These are phyloP conservation scores for Fusarium sp. DNA, from an alignment of 2,329 filamentous ascomycete genomes.

Conservation along the genomic window DNA sequence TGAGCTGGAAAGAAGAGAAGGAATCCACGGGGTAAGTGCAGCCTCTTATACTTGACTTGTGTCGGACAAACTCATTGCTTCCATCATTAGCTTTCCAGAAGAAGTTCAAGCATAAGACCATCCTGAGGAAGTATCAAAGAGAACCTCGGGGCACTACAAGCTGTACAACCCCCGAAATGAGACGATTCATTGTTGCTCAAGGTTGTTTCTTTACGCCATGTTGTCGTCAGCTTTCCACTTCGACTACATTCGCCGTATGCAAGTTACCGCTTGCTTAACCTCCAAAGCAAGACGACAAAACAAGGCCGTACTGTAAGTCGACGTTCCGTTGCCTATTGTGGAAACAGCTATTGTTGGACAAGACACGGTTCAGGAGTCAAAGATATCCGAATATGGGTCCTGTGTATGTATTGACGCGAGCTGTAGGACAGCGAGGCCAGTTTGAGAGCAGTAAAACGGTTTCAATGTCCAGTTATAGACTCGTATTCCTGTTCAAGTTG, in stretches of 20 bases:
- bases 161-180: conserved; percentile 3
- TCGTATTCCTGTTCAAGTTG: not conserved
- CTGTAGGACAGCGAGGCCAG: conserved; percentile 12
- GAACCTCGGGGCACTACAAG: conserved; percentile 18
- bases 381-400: not conserved
- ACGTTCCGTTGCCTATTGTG: conserved; percentile 5
- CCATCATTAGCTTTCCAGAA: not conserved
- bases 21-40: not conserved
- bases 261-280: conserved; percentile 4
- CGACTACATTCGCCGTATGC: not conserved
- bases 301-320: not conserved
- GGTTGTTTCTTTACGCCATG: not conserved
- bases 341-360: conserved; percentile 2
- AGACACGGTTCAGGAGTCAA: conserved; percentile 1
- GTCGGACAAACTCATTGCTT: not conserved
- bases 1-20: not conserved
- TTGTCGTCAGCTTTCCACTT: conserved; percentile 19
- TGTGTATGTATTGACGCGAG: conserved; percentile 13
- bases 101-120: not conserved
- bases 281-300: not conserved
- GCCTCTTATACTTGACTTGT: conserved; percentile 12
- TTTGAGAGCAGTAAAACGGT: conserved; percentile 6
- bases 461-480: not conserved
- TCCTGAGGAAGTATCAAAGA: not conserved
- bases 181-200: conserved; percentile 27